Evolutionary conservation across 1,284 basidiomycete species (phyloP), one percentile per base, ranked within the genome.

Genomic region (Boletus smithii): DNA sequence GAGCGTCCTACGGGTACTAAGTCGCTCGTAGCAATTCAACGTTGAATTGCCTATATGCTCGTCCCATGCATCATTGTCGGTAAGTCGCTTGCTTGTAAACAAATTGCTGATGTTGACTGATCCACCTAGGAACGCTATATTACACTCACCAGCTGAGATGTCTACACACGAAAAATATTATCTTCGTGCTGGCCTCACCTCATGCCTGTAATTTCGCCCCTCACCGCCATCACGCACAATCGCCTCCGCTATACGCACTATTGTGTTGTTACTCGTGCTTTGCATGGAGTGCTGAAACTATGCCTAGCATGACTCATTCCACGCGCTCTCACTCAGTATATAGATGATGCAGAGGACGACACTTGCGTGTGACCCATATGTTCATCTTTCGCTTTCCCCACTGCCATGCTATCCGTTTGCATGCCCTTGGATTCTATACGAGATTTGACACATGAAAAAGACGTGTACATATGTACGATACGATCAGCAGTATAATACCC

Each of bases 1-100:
- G 66, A 51, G 65, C 62, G 31, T 68, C 66, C 20, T 66, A 66
- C 29, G 64, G 64, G 23, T 66, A 66, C 23, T 66, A 51, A 67
- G 31, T 17, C 41, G 10, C 22, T 42, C 29, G n/a, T 18, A 20
- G 47, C 40, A 46, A 39, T 34, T 22, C 33, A 14, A 29, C 29
- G 29, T 48, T 24, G 43, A 36, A 44, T 50, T 40, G 40, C 20
- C 32, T 20, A 35, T 18, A 42, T 51, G 40, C 31, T 48, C 18
- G 36, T 50, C 30, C 36, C 16, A 42, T 50, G 49, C 45, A 34
- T 39, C 50, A 33, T 48, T 34, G 29, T 56, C 41, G 50, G 65
- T 62, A 48, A 43, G 63, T 33, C 26, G 5, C 24, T 29, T 29
- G 43, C 8, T 26, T 18, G 40, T 22, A 3, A 27, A 34, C 16